A percentile compares a stretch with the other conserved stretches of the same genome.
phyloP scores from a whole-genome alignment of 2,329 filamentous ascomycete genomes.

The Fusarium irregulare region DNA sequence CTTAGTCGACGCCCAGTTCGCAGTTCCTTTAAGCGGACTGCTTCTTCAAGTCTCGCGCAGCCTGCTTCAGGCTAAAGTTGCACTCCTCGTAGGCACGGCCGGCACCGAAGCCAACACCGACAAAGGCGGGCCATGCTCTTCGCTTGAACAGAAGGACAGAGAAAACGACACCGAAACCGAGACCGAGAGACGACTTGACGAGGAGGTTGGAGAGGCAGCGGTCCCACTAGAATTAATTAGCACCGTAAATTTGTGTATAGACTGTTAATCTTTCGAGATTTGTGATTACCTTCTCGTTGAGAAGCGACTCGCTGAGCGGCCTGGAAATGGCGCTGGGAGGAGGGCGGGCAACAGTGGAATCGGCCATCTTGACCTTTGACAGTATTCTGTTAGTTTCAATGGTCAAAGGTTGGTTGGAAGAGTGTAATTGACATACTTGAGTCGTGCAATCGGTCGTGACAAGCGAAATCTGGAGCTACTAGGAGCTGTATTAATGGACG shows the following conservation, averaged over 20 bases:
- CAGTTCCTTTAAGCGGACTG: constrained; percentile 53
- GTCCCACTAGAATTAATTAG: constrained; percentile 79
- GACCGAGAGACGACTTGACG: constrained; percentile 94
- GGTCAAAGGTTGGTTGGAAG: neutral
- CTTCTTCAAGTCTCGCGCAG: constrained; percentile 68
- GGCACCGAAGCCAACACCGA: constrained; percentile 93
- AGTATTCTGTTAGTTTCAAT: constrained; percentile 39
- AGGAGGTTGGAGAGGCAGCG: constrained; percentile 97
- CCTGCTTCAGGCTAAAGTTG: constrained; percentile 80
- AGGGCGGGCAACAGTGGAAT: constrained; percentile 60
- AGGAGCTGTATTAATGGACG: constrained; percentile 46
- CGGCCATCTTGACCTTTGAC: constrained; percentile 61
- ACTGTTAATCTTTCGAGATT: neutral
- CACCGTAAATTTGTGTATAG: neutral
- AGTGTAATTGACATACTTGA: constrained; percentile 43
- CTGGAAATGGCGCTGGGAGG: constrained; percentile 75
- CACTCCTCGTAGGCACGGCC: constrained; percentile 98
- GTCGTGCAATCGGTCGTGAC: constrained; percentile 38
- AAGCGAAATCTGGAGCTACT: constrained; percentile 45
- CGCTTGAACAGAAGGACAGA: constrained; percentile 98
- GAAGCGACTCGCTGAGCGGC: constrained; percentile 95
- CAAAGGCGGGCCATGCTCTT: constrained; percentile 95
- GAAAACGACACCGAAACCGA: constrained; percentile 98
- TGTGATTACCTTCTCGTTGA: constrained; percentile 93
- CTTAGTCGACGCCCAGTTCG: constrained; percentile 2